Percentiles rank a stretch among this genome's conserved stretches.
phyloP scores from a whole-genome alignment of 805 yeast species.

The Yarrowia divulgata region DNA sequence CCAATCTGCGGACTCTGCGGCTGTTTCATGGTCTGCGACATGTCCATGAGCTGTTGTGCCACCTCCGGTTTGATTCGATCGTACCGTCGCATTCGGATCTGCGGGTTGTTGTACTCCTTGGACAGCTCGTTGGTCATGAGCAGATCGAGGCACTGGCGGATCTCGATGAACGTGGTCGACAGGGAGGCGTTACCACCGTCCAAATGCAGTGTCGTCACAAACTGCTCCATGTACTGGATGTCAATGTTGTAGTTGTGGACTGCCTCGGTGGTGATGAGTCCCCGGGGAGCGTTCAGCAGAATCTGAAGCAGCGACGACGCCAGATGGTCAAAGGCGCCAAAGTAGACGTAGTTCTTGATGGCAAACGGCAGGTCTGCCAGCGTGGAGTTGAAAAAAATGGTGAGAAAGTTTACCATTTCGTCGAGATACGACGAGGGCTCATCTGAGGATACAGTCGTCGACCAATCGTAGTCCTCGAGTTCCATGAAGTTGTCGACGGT shows the following conservation, averaged over 20 bases:
- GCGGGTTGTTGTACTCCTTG: slow-evolving; percentile 67
- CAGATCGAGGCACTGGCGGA: slow-evolving; percentile 80
- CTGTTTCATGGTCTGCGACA: slow-evolving; percentile 33
- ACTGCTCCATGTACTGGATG: slow-evolving; percentile 72
- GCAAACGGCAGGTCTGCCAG: slow-evolving; percentile 80
- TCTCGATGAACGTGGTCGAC: slow-evolving; percentile 75
- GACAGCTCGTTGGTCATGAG: slow-evolving; percentile 65
- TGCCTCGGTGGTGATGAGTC: slow-evolving; percentile 64
- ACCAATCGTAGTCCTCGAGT: slow-evolving; percentile 87
- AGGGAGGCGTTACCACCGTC: slow-evolving; percentile 52
- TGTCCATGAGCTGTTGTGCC: slow-evolving; percentile 62
- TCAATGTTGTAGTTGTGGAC: slow-evolving; percentile 79
- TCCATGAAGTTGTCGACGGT: slow-evolving; percentile 82
- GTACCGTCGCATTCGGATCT: slow-evolving; percentile 66
- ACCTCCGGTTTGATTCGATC: slow-evolving; percentile 77
- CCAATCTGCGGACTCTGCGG: slow-evolving; percentile 37
- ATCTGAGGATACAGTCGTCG: slow-evolving; percentile 56
- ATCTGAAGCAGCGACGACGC: slow-evolving; percentile 71
- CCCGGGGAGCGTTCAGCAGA: slow-evolving; percentile 60
- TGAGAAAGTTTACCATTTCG: slow-evolving; percentile 85
- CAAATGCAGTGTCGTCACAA: slow-evolving; percentile 49
- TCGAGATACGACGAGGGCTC: slow-evolving; percentile 78
- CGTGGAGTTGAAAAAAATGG: slow-evolving; percentile 84
- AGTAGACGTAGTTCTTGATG: slow-evolving; percentile 78
- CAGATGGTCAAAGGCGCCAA: slow-evolving; percentile 85